Evolutionary conservation across 139 green algal genomes (phyloP).

Genomic region (Closterium sp.): DNA sequence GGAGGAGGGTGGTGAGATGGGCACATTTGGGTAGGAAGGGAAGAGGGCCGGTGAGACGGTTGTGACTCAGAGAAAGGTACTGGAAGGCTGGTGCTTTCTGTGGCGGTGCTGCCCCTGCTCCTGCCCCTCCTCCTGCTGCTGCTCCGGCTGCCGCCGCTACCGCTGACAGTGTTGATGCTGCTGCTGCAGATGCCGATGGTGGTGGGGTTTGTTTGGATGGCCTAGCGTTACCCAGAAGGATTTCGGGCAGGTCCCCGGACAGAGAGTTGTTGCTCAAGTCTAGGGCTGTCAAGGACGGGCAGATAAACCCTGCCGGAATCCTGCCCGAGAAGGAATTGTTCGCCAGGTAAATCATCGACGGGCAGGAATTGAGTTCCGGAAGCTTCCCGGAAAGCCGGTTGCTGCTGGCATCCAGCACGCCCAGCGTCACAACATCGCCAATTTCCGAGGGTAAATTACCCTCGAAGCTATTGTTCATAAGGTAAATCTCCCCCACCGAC

Average conservation of each 20-base stretch:
- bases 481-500: not conserved
- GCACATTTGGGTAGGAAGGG: not conserved
- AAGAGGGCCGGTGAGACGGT: not conserved
- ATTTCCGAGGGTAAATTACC: not conserved
- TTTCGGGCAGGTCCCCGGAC: not conserved
- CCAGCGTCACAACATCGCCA: not conserved
- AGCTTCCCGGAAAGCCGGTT: not conserved
- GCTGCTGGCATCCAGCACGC: not conserved
- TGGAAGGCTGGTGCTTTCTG: not conserved
- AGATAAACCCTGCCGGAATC: not conserved
- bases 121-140: too few species aligned
- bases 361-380: not conserved
- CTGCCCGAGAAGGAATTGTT: not conserved
- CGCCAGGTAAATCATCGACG: not conserved
- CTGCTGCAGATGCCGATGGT: not conserved
- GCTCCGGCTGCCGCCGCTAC: too few species aligned
- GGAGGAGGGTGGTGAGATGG: not conserved
- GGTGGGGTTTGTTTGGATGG: not conserved
- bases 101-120: not conserved
- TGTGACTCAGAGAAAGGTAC: not conserved
- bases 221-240: not conserved
- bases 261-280: not conserved
- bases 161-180: not conserved
- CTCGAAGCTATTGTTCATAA: not conserved
- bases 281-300: not conserved